A percentile compares a stretch with the other conserved stretches of the same genome.
Conservation (phyloP, 352 stramenopile genomes). For the Phytopythium oedochilum region DNA sequence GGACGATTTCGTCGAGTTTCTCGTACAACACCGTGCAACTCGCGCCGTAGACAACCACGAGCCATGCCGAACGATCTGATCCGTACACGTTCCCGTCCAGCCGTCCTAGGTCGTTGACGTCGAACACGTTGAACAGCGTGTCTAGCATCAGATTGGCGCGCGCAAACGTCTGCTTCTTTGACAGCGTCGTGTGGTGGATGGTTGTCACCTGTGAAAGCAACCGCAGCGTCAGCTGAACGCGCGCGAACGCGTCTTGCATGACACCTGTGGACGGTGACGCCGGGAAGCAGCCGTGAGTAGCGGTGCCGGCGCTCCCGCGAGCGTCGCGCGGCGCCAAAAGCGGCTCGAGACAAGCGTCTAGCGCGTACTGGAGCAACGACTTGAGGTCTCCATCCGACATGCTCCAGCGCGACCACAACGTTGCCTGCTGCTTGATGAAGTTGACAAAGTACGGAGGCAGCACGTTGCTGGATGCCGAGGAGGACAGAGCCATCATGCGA, state of each 20-base stretch:
- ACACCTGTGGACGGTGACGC: conserved; percentile 35
- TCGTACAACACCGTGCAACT: conserved; percentile 76
- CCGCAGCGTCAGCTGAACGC: conserved; percentile 61
- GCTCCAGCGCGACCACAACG: conserved; percentile 73
- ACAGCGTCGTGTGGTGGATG: conserved; percentile 42
- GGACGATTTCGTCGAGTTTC: conserved; percentile 78
- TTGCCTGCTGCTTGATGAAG: conserved; percentile 77
- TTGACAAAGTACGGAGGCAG: conserved; percentile 84
- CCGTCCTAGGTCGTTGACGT: conserved; percentile 50
- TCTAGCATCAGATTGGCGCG: conserved; percentile 49
- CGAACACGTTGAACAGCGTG: conserved; percentile 53
- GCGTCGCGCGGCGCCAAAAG: conserved; percentile 12
- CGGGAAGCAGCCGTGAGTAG: conserved; percentile 23
- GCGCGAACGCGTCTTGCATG: conserved; percentile 77
- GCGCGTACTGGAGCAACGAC: conserved; percentile 43
- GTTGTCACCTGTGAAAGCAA: conserved; percentile 65
- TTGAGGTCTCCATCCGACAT: conserved; percentile 54
- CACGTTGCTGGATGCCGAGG: conserved; percentile 53
- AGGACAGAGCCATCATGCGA: conserved; percentile 9
- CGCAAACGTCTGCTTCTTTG: conserved; percentile 39
- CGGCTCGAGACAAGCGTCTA: conserved; percentile 58
- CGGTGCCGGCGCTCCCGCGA: conserved; percentile 2
- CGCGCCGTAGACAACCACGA: conserved; percentile 64
- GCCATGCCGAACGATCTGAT: conserved; percentile 43
- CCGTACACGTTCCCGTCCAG: conserved; percentile 26